Evolutionary conservation across 2,329 filamentous ascomycete genomes (phyloP), one percentile per base, ranked within the genome.

Genomic region (Cladosporium sphaerospermum): DNA sequence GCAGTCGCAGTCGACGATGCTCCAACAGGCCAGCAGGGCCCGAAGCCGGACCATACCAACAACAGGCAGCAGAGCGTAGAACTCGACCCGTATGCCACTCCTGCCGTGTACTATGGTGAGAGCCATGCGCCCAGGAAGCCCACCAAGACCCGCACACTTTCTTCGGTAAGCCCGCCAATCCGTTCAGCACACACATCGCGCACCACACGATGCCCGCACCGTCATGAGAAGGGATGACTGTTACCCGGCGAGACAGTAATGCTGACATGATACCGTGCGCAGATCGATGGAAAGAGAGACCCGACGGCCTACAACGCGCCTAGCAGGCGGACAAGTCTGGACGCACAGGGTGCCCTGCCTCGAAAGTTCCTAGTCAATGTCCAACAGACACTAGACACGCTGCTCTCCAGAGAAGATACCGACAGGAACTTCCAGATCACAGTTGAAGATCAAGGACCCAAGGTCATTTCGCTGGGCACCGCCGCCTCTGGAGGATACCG

Each of bases 351-450:
- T 33, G 75, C 81, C 46, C 76, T 82, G 45, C 82, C 86, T 53
- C 87, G 89, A 56, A 86, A 85, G 61, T 96, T 95, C 71, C 79
- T 95, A 36, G 84, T 97, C 68, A 82, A 93, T 62, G 91, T 97
- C 63, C 86, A 95, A 45, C 77, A 82, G 18, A 96, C 91, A 0
- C 78, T 96, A 54, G 80, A 90, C 65, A 85, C 81, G 55, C 78
- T 99, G 42, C 78, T 89, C 57, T 82, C 83, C 36, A 86, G 92
- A 60, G 93, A 99, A 70, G 93, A 99, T 66, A 95, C 91, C 31
- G 91, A 99, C 71, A 78, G 82, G 53, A 96, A 99, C 71, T 88
- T 89, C 78, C 91, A 97, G 71, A 99, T 99, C 69, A 99, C 93
- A 31, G 95, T 97, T 63, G 93, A 97, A 67, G 93, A 99, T 72